Conservation (phyloP, 1,139 yeast species). For the Zygosaccharomyces pseudobailii region DNA sequence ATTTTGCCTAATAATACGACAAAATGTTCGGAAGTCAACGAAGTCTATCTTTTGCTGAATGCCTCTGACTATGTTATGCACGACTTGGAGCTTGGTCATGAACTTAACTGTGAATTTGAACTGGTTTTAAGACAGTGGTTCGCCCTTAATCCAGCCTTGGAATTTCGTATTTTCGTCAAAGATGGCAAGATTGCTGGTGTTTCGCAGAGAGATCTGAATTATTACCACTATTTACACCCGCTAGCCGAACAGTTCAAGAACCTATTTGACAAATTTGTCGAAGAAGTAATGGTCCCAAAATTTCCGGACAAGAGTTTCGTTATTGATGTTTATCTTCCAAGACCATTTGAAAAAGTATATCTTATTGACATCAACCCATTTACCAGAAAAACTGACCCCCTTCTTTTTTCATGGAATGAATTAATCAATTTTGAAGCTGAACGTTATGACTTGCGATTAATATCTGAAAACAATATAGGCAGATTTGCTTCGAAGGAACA, state of each 20-base stretch:
- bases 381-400: conserved; percentile 67
- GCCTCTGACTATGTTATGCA: conserved; percentile 85
- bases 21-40: conserved; percentile 65
- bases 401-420: conserved; percentile 83
- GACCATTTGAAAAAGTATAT: conserved; percentile 61
- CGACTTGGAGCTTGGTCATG: conserved; percentile 56
- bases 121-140: conserved; percentile 79
- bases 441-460: conserved; percentile 56
- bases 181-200: conserved; percentile 61
- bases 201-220: conserved; percentile 81
- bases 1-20: conserved; percentile 72
- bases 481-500: conserved; percentile 77
- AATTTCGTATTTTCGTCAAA: conserved; percentile 78
- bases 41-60: conserved; percentile 72
- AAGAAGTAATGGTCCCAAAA: conserved; percentile 42
- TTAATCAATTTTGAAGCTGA: conserved; percentile 38
- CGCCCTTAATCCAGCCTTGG: conserved; percentile 75
- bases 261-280: conserved; percentile 53
- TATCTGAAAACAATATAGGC: conserved; percentile 61
- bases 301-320: conserved; percentile 58
- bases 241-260: conserved; percentile 45
- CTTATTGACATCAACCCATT: conserved; percentile 86
- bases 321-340: conserved; percentile 76
- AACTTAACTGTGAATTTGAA: conserved; percentile 57
- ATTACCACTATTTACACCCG: conserved; percentile 60